Evolutionary conservation across 306 rosid genomes (phyloP), one percentile per base, ranked within the genome.

Genomic region (Lathyrus tuberosus): DNA sequence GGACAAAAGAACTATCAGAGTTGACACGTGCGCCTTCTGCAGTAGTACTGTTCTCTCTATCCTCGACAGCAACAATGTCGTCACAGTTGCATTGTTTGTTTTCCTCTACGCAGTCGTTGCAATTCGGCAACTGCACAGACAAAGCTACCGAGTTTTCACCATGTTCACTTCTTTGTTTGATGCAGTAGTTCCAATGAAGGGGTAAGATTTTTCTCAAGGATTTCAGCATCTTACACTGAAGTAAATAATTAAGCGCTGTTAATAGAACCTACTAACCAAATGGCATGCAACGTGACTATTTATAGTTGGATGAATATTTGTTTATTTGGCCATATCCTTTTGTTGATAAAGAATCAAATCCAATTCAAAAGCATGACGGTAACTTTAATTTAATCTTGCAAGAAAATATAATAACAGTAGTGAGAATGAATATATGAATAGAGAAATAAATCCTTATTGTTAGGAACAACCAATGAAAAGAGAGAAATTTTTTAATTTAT

Each of bases 81-180:
- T 77, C 72, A 62, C 87, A 78, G 43, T 67, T 61, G 58, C 86
- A 85, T 0, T 56, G 33, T 38, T 60, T 70, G 72, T 12, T 85
- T 78, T 81, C 87, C 74, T 87, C 96, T 1, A 83, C 6, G 58
- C 95, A 88, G 68, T 15, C 65, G 53, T 69, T 65, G 78, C 86
- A 80, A 16, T 63, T 54, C 40, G 47, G 47, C 48, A 17, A 60
- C 46, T 33, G 15, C 16, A 62, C 67, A 62, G 31, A 6, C 31
- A 69, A 15, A 52, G 18, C 22, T 0, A 1, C 15, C 12, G n/a
- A 60, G 33, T 69, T 37, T 35, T 24, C 24, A 37, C 47, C 56
- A 60, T 59, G 42, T 53, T 74, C 53, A 30, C 68, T 76, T 67
- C 77, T 78, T 1, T 67, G 26, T 43, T 53, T 47, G 26, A 68